phyloP scores from a whole-genome alignment of 2,329 filamentous ascomycete genomes.

The Pseudocercospora fuligena region DNA sequence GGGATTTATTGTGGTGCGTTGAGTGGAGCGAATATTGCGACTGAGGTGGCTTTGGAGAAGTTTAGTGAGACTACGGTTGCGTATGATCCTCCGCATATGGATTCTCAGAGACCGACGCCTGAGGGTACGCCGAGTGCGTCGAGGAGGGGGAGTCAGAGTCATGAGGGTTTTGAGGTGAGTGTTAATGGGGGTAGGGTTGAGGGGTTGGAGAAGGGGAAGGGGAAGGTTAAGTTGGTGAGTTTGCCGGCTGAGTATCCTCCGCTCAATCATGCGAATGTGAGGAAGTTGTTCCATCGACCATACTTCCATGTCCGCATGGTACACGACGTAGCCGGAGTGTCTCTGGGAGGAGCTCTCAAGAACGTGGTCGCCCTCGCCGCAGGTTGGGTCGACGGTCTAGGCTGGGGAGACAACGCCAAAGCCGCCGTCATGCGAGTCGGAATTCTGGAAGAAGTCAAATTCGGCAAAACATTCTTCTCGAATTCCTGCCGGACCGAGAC shows the following conservation, averaged over 20 bases:
- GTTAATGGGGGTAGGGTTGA: constrained; percentile 29
- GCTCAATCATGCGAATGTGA: constrained; percentile 81
- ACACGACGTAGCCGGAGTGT: constrained; percentile 93
- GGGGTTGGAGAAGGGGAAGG: constrained; percentile 63
- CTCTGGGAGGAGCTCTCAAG: constrained; percentile 91
- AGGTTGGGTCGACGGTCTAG: constrained; percentile 91
- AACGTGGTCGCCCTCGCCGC: constrained; percentile 95
- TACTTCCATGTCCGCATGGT: constrained; percentile 98
- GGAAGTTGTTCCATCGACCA: constrained; percentile 86
- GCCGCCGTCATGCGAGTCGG: constrained; percentile 98
- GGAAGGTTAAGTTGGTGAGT: constrained; percentile 44
- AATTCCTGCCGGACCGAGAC: constrained; percentile 79
- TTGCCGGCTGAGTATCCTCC: constrained; percentile 83
- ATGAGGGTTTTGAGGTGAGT: constrained; percentile 28
- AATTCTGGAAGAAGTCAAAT: constrained; percentile 93
- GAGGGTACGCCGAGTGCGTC: constrained; percentile 49
- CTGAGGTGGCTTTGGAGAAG: constrained; percentile 92
- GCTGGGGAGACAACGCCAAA: constrained; percentile 98
- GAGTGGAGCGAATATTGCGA: constrained; percentile 94
- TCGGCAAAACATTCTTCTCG: constrained; percentile 90
- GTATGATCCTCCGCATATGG: constrained; percentile 89
- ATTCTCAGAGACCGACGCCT: constrained; percentile 75
- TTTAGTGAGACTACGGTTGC: constrained; percentile 97
- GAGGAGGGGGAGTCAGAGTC: constrained; percentile 31
- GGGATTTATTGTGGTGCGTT: constrained; percentile 97